Evolutionary conservation across 2,329 filamentous ascomycete genomes (phyloP).

Genomic region (Fusarium proliferatum): DNA sequence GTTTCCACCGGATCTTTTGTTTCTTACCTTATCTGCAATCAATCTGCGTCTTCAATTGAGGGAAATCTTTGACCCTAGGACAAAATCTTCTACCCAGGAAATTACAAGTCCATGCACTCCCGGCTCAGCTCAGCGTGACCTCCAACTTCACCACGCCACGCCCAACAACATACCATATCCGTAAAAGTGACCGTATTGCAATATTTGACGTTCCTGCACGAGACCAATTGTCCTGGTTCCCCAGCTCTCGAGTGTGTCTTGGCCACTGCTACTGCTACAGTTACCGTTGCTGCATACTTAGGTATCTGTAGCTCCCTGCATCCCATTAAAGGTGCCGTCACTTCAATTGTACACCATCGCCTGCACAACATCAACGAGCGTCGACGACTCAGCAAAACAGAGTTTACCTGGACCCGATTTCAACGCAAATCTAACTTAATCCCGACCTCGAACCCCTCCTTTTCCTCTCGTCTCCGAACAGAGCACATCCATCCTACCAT

Average conservation of each 20-base stretch:
- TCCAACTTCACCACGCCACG: conserved; percentile 31
- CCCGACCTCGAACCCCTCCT: conserved; percentile 2
- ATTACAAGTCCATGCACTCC: conserved; percentile 37
- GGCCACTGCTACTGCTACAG: not conserved
- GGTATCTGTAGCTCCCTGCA: conserved; percentile 3
- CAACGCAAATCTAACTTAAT: conserved; percentile 17
- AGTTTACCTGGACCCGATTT: conserved; percentile 13
- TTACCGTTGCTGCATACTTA: not conserved
- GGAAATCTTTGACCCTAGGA: conserved; percentile 8
- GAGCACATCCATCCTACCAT: not conserved
- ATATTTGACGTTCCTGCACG: conserved; percentile 12
- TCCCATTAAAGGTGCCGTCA: not conserved
- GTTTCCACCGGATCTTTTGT: not conserved
- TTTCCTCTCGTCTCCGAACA: not conserved
- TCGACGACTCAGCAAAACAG: conserved; percentile 11
- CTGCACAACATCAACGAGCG: not conserved
- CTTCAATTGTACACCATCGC: not conserved
- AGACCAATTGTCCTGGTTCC: conserved; percentile 20
- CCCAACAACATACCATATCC: conserved; percentile 31
- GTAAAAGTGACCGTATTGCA: conserved; percentile 29
- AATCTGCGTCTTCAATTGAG: not conserved
- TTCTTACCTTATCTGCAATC: not conserved
- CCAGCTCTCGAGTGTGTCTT: not conserved
- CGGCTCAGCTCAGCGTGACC: conserved; percentile 34
- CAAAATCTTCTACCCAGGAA: conserved; percentile 13